Base-by-base conservation (phyloP, 257 asterid species). In the Gentiana dahurica region DNA sequence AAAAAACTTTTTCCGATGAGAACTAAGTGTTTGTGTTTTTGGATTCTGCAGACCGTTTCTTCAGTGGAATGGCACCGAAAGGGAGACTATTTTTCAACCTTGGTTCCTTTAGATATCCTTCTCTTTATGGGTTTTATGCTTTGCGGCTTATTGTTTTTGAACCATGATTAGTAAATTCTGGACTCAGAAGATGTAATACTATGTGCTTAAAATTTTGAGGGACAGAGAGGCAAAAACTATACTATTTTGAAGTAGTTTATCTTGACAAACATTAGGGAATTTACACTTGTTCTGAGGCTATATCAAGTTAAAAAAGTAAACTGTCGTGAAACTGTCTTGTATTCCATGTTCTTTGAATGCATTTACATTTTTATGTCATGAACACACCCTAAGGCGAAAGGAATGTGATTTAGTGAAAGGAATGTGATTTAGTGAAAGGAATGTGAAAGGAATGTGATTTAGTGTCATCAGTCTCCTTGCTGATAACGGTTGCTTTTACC, bases 81-180 rank as follows among this genome's bases (percentile, higher is more conserved):
- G 74, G 98, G 98, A 71, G 97, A 88, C 73, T 88, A 87, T 77
- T 78, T 92, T 64, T 83, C 98, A 41, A 73, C 90, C 34, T 84
- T 87, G 48, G 75, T 83, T 90, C 97, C 98, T 36, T 68, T 82
- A 83, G 98, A 92, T 92, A 88, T 92, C 98, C 98, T 92, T 88
- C 80, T 64, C 36, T 6, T 58, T 13, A 24, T 43, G 51, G 34
- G 32, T 36, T 12, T 3, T 35, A 1, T 47, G 4, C 32, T 24
- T 41, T 5, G 67, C 60, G 60, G 59, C 60, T 63, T 51, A 52
- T 35, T 50, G 46, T 24, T 55, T 34, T 53, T 58, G 13, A 34
- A 5, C 46, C 36, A 11, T 55, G 32, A 15, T 53, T 2, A 39
- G 47, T 50, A 8, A 54, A 62, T 43, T 43, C 37, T 7, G 12